These are phyloP conservation scores for Cenchrus purpureus DNA, from an alignment of 176 grass and related monocot species.

Conservation along the genomic window DNA sequence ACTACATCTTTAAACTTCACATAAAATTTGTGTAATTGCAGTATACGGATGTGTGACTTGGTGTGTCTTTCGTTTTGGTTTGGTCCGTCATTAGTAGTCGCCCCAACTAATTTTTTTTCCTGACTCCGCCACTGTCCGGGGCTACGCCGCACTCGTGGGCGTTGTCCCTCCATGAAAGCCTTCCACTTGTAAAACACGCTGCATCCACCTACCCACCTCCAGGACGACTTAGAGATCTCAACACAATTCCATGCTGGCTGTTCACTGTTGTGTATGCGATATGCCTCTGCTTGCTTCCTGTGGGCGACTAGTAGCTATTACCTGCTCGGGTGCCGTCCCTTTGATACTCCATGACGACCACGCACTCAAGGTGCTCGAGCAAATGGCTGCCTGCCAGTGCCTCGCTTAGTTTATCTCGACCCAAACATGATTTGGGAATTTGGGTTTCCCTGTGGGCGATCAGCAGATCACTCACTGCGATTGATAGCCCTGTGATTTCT, in stretches of 20 bases:
- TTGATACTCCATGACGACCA: background rate
- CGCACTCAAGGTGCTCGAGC: constrained; percentile 31
- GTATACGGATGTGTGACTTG: too few species aligned
- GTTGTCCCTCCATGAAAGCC: constrained; percentile 75
- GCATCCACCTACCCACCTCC: background rate
- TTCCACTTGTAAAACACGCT: constrained; percentile 68
- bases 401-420: background rate
- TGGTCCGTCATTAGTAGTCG: too few species aligned
- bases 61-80: too few species aligned
- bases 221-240: background rate
- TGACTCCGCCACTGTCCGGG: background rate
- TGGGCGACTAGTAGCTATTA: background rate
- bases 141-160: constrained; percentile 76
- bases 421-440: background rate
- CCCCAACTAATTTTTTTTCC: too few species aligned
- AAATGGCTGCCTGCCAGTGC: background rate
- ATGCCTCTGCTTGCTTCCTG: background rate
- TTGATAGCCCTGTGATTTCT: background rate
- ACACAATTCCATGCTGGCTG: background rate
- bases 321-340: too few species aligned
- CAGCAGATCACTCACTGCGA: background rate
- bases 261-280: background rate
- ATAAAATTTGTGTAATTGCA: too few species aligned
- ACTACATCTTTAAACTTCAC: too few species aligned
- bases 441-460: background rate